Evolutionary conservation across 768 basidiomycete genomes (phyloP), one percentile per base, ranked within the genome.

Genomic region (Kwoniella sp.): DNA sequence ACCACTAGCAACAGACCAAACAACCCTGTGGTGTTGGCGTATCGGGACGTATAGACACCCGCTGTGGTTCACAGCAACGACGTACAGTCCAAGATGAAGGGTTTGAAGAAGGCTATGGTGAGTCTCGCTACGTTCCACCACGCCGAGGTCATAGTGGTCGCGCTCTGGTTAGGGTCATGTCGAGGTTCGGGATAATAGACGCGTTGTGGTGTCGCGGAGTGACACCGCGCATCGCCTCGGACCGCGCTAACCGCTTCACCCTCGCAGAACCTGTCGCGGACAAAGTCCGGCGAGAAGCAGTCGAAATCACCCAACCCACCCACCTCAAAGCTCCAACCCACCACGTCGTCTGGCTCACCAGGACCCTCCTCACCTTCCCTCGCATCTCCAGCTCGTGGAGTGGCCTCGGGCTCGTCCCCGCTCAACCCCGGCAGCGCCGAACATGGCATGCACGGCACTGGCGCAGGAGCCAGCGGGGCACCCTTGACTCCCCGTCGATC

Each of bases 21-120:
- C n/a, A n/a, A n/a, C n/a, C n/a, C n/a, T n/a, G n/a, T n/a, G n/a
- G n/a, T n/a, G n/a, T n/a, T n/a, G n/a, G n/a, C n/a, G n/a, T n/a
- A n/a, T n/a, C n/a, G n/a, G n/a, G n/a, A n/a, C n/a, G n/a, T n/a
- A n/a, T n/a, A n/a, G n/a, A n/a, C n/a, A n/a, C n/a, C n/a, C n/a
- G n/a, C n/a, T n/a, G n/a, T n/a, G n/a, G n/a, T n/a, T n/a, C n/a
- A n/a, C n/a, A n/a, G n/a, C n/a, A n/a, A n/a, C n/a, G n/a, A n/a
- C n/a, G n/a, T n/a, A n/a, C n/a, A n/a, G n/a, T n/a, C n/a, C 50
- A 52, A 29, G 20, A 75, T 76, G 76, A 77, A 77, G 68, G 70
- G 70, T 2, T 61, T 77, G 46, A 77, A 76, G 63, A 77, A 77
- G 60, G 69, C 68, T n/a, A 72, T 76, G 68, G 76, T 77, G 37